These are phyloP conservation scores for Typha latifolia DNA, from an alignment of 176 grass and related monocot species.

Conservation along the genomic window DNA sequence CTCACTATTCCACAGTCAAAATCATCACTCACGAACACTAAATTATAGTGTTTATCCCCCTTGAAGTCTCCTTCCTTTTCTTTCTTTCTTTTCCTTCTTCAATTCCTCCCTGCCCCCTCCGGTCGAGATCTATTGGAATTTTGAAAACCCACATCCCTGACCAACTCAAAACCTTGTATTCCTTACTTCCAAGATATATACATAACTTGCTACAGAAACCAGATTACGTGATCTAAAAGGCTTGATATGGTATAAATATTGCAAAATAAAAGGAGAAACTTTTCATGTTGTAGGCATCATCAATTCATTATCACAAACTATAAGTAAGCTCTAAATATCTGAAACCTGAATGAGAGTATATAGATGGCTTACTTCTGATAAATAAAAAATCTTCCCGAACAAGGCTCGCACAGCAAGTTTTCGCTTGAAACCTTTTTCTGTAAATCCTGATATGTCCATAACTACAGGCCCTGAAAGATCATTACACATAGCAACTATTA, in stretches of 20 bases:
- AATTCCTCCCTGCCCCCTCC: no score
- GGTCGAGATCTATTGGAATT: no score
- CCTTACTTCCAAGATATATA: no score
- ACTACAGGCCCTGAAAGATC: slow-evolving; percentile 67
- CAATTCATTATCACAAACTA: not conserved
- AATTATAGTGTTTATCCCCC: no score
- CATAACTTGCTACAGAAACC: no score
- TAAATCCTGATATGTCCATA: slow-evolving; percentile 79
- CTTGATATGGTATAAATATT: not conserved
- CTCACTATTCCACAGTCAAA: no score
- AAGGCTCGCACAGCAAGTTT: slow-evolving; percentile 73
- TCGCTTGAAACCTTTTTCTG: slow-evolving; percentile 61
- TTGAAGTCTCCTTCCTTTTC: no score
- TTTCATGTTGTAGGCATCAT: not conserved
- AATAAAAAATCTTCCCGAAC: slow-evolving; percentile 79
- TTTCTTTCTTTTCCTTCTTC: no score
- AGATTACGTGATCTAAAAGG: no score
- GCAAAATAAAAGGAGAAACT: not conserved
- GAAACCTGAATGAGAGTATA: not conserved
- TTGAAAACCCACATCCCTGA: no score
- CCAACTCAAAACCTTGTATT: no score
- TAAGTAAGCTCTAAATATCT: not conserved
- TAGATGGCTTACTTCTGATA: slow-evolving; percentile 57
- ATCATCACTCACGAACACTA: no score
- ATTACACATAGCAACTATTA: slow-evolving; percentile 5